phyloP scores from a whole-genome alignment of 441 rosid genomes.

The Eruca vesicaria region DNA sequence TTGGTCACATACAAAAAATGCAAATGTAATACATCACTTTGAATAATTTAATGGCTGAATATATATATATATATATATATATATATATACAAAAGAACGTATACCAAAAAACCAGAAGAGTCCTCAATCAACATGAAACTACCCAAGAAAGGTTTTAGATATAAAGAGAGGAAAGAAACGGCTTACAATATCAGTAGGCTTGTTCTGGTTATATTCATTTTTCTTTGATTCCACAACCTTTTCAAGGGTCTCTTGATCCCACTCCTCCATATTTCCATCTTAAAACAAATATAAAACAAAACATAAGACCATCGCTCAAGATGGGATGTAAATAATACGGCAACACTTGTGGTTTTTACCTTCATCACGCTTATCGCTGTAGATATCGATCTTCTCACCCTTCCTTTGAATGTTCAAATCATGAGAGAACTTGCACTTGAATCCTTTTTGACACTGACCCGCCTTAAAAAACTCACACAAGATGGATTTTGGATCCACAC shows the following conservation, averaged over 20 bases:
- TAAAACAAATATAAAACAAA: not conserved
- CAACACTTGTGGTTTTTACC: constrained; percentile 37
- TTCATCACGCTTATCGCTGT: constrained; percentile 79
- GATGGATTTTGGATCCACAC: constrained; percentile 94
- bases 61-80: too few species aligned
- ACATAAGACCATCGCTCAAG: not conserved
- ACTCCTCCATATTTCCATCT: constrained; percentile 66
- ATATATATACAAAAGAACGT: not conserved
- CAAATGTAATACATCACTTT: not conserved
- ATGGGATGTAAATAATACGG: not conserved
- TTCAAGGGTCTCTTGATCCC: constrained; percentile 97
- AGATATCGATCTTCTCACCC: constrained; percentile 90
- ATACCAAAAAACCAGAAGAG: not conserved
- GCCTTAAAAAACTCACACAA: constrained; percentile 85
- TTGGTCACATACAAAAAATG: not conserved
- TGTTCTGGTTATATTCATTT: constrained; percentile 76
- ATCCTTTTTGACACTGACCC: constrained; percentile 89
- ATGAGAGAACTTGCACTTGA: constrained; percentile 96
- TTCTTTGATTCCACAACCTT: constrained; percentile 88
- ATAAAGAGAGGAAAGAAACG: not conserved
- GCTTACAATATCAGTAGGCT: constrained; percentile 90
- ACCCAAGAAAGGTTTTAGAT: not conserved
- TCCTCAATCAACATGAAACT: not conserved
- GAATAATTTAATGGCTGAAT: not conserved
- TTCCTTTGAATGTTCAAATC: constrained; percentile 91